Evolutionary conservation across 2,329 filamentous ascomycete genomes (phyloP).

Genomic region (Paracorniculantispora psalliotae): DNA sequence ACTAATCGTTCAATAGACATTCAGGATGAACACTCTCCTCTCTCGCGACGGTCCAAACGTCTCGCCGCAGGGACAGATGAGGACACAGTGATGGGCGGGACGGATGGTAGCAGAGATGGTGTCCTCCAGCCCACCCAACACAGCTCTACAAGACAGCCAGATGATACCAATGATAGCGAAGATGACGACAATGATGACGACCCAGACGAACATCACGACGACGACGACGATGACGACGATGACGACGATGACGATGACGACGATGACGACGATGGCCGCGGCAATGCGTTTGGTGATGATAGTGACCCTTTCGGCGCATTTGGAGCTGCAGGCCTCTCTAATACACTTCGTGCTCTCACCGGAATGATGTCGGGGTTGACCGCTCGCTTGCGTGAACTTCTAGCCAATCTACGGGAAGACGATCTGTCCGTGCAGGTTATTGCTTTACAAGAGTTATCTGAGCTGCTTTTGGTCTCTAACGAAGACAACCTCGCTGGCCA

Average conservation of each 20-base stretch:
- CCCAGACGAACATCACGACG: not conserved
- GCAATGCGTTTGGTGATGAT: conserved; percentile 57
- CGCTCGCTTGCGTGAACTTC: conserved; percentile 70
- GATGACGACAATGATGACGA: conserved; percentile 1
- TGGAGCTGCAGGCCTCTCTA: conserved; percentile 67
- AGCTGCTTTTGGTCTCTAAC: conserved; percentile 88
- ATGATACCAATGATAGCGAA: conserved; percentile 15
- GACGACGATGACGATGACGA: conserved; percentile 16
- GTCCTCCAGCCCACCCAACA: conserved; percentile 37
- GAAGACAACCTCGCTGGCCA: conserved; percentile 95
- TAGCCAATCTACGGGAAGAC: conserved; percentile 72
- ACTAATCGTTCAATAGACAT: not conserved
- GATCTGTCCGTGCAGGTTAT: conserved; percentile 88
- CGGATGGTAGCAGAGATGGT: conserved; percentile 47
- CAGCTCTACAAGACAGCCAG: conserved; percentile 30
- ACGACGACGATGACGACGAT: not conserved
- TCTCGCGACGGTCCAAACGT: conserved; percentile 49
- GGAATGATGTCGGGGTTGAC: conserved; percentile 89
- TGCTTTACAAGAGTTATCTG: conserved; percentile 86
- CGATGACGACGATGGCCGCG: conserved; percentile 39
- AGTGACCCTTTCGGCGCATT: conserved; percentile 62
- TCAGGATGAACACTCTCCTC: conserved; percentile 24
- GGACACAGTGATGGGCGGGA: conserved; percentile 68
- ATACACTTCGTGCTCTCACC: conserved; percentile 77
- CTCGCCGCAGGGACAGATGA: conserved; percentile 49